phyloP scores from a whole-genome alignment of 2,329 filamentous ascomycete genomes.

The Aspergillus hortae region DNA sequence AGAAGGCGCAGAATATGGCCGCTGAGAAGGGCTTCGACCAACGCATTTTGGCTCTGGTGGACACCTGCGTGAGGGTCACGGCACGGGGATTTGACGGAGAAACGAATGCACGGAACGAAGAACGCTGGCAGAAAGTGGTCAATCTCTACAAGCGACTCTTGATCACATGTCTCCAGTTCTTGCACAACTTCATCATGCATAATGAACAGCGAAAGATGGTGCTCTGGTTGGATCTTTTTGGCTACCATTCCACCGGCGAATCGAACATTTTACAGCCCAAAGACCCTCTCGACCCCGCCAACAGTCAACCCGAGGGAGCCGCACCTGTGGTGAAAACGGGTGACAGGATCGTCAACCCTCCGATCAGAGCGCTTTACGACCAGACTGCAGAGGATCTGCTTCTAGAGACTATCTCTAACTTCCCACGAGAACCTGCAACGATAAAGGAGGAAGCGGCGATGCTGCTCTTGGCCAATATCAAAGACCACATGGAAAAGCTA shows the following conservation, averaged over 20 bases:
- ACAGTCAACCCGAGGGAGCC: constrained; percentile 34
- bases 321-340: constrained; percentile 42
- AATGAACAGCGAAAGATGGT: constrained; percentile 64
- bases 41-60: constrained; percentile 59
- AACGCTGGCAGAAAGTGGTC: constrained; percentile 63
- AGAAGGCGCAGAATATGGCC: constrained; percentile 60
- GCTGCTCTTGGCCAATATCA: constrained; percentile 46
- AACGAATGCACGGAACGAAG: constrained; percentile 58
- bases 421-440: constrained; percentile 40
- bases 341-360: constrained; percentile 41
- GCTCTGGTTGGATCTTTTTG: constrained; percentile 63
- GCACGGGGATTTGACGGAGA: constrained; percentile 63
- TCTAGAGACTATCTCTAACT: constrained; percentile 43
- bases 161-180: constrained; percentile 63
- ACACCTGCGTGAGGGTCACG: constrained; percentile 62
- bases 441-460: constrained; percentile 47
- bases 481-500: constrained; percentile 47
- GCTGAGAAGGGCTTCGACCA: constrained; percentile 59
- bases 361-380: constrained; percentile 40
- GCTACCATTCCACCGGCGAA: constrained; percentile 49
- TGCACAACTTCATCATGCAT: constrained; percentile 64
- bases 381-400: constrained; percentile 43
- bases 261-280: constrained; percentile 44
- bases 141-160: constrained; percentile 64
- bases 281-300: constrained; percentile 38